phyloP scores from a whole-genome alignment of 2,329 filamentous ascomycete genomes.

The Colletotrichum tanaceti region DNA sequence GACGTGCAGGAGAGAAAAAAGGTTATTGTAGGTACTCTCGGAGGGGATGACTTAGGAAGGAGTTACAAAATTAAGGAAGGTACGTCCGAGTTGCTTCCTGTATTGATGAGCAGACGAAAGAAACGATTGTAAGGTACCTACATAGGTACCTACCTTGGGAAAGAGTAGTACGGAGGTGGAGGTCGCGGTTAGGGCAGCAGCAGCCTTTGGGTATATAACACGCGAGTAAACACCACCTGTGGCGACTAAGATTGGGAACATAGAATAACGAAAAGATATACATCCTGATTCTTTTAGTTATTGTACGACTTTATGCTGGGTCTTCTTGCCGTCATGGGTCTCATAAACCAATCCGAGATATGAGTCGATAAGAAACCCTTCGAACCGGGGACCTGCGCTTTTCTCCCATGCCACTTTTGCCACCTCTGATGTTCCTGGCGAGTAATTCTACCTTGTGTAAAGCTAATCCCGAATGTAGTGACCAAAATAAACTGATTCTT shows the following conservation, averaged over 20 bases:
- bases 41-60: not conserved
- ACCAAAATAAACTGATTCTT: not conserved
- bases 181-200: too few species aligned
- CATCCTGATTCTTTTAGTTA: not conserved
- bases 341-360: not conserved
- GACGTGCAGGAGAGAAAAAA: not conserved
- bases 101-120: too few species aligned
- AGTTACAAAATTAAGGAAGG: not conserved
- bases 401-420: not conserved
- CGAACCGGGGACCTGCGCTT: not conserved
- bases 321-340: not conserved
- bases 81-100: too few species aligned
- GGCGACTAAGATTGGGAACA: too few species aligned
- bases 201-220: too few species aligned
- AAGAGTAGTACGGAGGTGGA: too few species aligned
- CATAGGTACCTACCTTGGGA: too few species aligned
- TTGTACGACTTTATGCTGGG: accelerated
- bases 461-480: not conserved
- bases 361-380: not conserved
- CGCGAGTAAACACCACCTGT: too few species aligned
- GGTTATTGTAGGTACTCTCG: not conserved
- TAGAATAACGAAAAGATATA: too few species aligned
- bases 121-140: too few species aligned
- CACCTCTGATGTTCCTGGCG: not conserved
- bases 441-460: not conserved